A percentile compares a stretch with the other conserved stretches of the same genome.
Conservation (phyloP, 2,329 filamentous ascomycete species). For the Sporothrix luriei region DNA sequence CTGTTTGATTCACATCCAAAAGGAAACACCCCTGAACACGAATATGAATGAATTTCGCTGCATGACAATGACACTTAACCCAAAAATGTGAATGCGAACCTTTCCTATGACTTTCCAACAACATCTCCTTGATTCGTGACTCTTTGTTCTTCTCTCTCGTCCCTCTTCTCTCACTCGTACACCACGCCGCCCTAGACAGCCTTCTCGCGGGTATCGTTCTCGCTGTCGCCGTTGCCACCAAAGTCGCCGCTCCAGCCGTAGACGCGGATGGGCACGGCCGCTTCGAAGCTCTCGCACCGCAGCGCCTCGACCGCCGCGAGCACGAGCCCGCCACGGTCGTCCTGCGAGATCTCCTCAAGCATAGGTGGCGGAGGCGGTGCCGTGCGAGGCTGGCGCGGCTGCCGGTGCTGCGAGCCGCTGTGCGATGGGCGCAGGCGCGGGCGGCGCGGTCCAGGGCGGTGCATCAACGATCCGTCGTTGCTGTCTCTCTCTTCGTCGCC, state of each 20-base stretch:
- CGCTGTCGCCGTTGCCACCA: conserved; percentile 20
- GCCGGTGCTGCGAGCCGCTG: background rate
- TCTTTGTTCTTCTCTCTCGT: background rate
- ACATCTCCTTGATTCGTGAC: background rate
- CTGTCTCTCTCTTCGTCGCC: conserved; percentile 9
- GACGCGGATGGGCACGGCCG: conserved; percentile 79
- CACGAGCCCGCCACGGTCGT: conserved; percentile 74
- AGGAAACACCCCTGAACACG: background rate
- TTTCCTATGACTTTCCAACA: background rate
- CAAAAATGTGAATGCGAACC: background rate
- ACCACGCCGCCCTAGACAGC: background rate
- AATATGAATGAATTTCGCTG: conserved; percentile 18
- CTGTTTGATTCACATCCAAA: background rate
- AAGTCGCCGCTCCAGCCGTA: conserved; percentile 63
- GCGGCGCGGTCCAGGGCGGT: background rate
- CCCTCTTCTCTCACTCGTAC: background rate
- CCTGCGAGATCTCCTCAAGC: conserved; percentile 76
- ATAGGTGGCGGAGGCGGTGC: conserved; percentile 48
- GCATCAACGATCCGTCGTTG: background rate
- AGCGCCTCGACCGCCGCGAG: conserved; percentile 77
- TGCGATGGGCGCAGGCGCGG: background rate
- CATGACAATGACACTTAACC: conserved; percentile 7
- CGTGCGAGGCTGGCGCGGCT: background rate
- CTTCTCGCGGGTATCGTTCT: conserved; percentile 22
- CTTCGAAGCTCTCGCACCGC: conserved; percentile 86